Conservation (phyloP, 2,329 filamentous ascomycete genomes). For the Colletotrichum falcatum region DNA sequence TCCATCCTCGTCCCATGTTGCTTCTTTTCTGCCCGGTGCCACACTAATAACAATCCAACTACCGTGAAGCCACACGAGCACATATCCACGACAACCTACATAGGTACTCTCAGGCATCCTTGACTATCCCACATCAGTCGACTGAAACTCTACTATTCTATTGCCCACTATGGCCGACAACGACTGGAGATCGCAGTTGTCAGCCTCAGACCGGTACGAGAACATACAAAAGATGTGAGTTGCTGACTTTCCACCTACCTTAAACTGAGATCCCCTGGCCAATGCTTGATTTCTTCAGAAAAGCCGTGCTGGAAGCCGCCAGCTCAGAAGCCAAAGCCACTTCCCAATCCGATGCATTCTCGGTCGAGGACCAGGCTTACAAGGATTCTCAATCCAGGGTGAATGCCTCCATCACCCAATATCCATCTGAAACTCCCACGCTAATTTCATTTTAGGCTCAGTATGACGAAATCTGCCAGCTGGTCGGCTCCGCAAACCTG, state of each 20-base stretch:
- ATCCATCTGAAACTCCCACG: no score
- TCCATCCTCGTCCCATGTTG: neutral
- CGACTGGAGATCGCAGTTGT: conserved; percentile 64
- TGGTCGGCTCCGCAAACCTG: conserved; percentile 43
- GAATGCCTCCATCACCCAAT: neutral
- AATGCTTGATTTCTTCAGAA: conserved; percentile 9
- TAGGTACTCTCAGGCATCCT: conserved; percentile 1
- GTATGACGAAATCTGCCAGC: conserved; percentile 58
- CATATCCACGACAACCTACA: neutral
- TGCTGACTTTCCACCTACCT: neutral
- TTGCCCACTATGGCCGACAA: conserved; percentile 37
- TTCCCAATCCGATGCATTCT: conserved; percentile 41
- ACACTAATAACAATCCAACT: conserved; percentile 9
- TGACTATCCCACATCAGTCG: neutral
- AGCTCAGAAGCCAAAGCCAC: conserved; percentile 23
- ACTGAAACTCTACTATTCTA: neutral
- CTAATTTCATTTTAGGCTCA: conserved; percentile 28
- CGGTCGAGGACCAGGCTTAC: conserved; percentile 41
- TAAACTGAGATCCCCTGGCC: neutral
- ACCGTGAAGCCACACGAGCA: neutral
- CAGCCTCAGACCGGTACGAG: conserved; percentile 71
- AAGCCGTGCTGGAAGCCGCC: conserved; percentile 34
- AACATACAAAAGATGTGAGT: conserved; percentile 72
- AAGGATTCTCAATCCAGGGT: conserved; percentile 37
- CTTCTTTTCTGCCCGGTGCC: conserved; percentile 13